These are phyloP conservation scores for Craterostigma plantagineum DNA, from an alignment of 257 asterid genomes.

Conservation along the genomic window DNA sequence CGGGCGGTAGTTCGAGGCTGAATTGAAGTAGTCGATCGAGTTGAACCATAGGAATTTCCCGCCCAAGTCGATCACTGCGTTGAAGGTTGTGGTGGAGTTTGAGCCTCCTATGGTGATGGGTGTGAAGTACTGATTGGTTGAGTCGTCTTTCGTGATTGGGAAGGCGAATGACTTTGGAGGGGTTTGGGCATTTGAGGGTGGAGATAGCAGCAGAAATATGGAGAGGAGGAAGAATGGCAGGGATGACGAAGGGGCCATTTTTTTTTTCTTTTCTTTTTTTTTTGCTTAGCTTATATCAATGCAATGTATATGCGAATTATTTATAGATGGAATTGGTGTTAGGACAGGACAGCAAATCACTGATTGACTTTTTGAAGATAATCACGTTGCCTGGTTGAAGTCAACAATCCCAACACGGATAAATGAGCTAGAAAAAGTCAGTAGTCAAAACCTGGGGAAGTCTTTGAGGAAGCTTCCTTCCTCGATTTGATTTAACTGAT, in stretches of 20 bases:
- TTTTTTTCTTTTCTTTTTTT: no score
- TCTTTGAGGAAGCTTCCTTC: no score
- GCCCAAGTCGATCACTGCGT: constrained; percentile 25
- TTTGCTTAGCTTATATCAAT: no score
- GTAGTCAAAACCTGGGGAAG: no score
- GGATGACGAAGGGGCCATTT: constrained; percentile 13
- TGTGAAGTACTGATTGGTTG: constrained; percentile 29
- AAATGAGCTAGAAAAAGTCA: neutral
- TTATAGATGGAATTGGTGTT: no score
- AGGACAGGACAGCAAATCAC: no score
- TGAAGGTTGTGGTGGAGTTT: constrained; percentile 17
- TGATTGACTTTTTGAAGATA: no score
- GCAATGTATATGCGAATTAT: no score
- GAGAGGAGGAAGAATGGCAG: constrained; percentile 8
- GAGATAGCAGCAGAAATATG: neutral
- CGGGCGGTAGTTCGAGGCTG: constrained; percentile 26
- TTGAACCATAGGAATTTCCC: constrained; percentile 31
- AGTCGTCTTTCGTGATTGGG: constrained; percentile 23
- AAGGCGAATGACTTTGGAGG: constrained; percentile 20
- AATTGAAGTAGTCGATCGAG: constrained; percentile 18
- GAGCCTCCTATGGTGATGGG: constrained; percentile 22
- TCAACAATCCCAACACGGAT: no score
- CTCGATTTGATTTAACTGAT: no score
- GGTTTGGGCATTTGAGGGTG: constrained; percentile 14
- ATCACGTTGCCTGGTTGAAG: no score